A percentile compares a stretch with the other conserved stretches of the same genome.
Conservation (phyloP, 1,284 basidiomycete species). For the Grifola frondosa region DNA sequence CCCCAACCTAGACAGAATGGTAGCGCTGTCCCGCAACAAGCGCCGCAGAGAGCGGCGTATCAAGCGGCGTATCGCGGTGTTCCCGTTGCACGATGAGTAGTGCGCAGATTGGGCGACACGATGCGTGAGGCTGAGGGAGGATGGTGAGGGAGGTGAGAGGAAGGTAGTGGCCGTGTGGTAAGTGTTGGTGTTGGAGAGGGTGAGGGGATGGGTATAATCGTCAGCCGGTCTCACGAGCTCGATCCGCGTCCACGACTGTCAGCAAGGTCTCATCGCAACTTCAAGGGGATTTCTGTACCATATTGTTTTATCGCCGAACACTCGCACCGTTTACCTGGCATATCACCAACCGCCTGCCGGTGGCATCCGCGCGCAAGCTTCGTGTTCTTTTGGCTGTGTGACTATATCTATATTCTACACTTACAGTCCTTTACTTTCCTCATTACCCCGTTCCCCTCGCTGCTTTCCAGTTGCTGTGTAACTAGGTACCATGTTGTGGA, state of each 20-base stretch:
- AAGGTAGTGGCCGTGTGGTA: not conserved
- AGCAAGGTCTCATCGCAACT: conserved; percentile 18
- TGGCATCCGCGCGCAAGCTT: conserved; percentile 2
- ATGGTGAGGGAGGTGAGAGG: conserved; percentile 1
- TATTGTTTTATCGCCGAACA: conserved; percentile 19
- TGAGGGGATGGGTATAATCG: conserved; percentile 10
- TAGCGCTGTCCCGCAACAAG: conserved; percentile 23
- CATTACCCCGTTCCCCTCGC: conserved; percentile 6
- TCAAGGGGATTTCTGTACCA: conserved; percentile 24
- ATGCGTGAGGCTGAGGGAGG: not conserved
- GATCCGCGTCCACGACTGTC: conserved; percentile 12
- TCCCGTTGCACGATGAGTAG: conserved; percentile 34
- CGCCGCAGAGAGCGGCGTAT: conserved; percentile 18
- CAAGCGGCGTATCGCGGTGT: conserved; percentile 30
- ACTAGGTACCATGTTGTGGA: too few species aligned
- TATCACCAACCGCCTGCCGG: too few species aligned
- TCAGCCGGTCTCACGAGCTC: conserved; percentile 16
- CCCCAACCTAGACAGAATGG: conserved; percentile 31
- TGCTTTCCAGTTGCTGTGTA: too few species aligned
- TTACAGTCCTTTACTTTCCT: conserved; percentile 12
- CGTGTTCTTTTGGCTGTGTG: conserved; percentile 7
- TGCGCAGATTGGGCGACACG: not conserved
- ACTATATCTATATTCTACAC: conserved; percentile 19
- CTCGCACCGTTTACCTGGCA: conserved; percentile 12
- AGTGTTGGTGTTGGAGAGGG: conserved; percentile 8